Conservation (phyloP, 1,139 yeast species). For the Taphrina populina region DNA sequence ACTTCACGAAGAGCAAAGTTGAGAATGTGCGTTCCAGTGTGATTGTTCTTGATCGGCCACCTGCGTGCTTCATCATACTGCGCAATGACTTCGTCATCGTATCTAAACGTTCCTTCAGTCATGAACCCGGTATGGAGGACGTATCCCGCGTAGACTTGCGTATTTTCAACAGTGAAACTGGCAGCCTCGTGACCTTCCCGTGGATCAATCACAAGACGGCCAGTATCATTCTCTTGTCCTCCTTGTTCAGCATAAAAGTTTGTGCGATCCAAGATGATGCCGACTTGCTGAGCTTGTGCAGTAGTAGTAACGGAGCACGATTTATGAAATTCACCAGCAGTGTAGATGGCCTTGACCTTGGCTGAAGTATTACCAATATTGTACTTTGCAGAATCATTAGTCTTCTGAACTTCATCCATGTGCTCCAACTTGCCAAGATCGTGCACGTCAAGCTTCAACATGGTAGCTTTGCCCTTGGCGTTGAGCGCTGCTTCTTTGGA, state of each 20-base stretch:
- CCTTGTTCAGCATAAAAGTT: conserved; percentile 99
- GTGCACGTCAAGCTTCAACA: conserved; percentile 86
- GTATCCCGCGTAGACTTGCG: conserved; percentile 89
- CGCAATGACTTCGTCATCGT: conserved; percentile 73
- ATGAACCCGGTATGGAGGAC: conserved; percentile 90
- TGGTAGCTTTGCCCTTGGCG: conserved; percentile 60
- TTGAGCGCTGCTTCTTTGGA: conserved; percentile 73
- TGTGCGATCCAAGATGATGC: conserved; percentile 80
- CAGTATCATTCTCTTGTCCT: conserved; percentile 97
- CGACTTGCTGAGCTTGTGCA: conserved; percentile 59
- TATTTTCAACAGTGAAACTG: conserved; percentile 87
- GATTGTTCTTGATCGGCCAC: conserved; percentile 96
- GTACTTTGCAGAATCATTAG: conserved; percentile 73
- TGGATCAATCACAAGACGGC: conserved; percentile 76
- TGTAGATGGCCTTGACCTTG: conserved; percentile 63
- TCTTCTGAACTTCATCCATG: conserved; percentile 59
- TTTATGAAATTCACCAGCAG: conserved; percentile 51
- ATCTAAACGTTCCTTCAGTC: conserved; percentile 68
- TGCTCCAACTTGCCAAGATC: conserved; percentile 58
- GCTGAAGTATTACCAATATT: conserved; percentile 45
- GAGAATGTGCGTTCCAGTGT: conserved; percentile 94
- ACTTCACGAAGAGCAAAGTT: conserved; percentile 84
- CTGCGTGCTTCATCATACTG: conserved; percentile 91
- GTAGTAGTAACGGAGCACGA: conserved; percentile 55
- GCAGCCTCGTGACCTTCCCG: conserved; percentile 53